Evolutionary conservation across 2,329 filamentous ascomycete species (phyloP), one percentile per base, ranked within the genome.

Genomic region (Epichloe sibirici): DNA sequence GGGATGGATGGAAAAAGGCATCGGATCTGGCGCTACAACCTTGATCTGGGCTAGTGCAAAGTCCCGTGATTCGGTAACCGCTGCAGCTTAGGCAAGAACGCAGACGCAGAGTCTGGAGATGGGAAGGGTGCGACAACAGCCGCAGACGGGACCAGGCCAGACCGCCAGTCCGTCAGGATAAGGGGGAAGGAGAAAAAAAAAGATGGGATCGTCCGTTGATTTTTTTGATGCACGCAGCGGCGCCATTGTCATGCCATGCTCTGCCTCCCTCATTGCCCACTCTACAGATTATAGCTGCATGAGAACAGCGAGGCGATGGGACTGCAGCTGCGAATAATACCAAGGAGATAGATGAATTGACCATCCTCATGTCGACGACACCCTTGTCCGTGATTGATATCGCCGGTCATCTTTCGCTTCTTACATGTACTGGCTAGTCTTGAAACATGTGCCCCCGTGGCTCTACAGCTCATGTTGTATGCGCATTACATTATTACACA

Each of bases 61-160:
- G 51, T 52, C 51, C 45, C 51, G 45, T 52, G 51, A 52, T 52
- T 48, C 43, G 17, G 45, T 17, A 23, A 21, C 21, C 8, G 39
- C 17, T 44, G 21, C 38, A 17, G 25, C 31, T 31, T 11, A 8
- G 9, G 31, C 31, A 31, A 8, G 31, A 31, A 31, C 8, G 28
- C 31, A 31, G 31, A 9, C 28, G 28, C 28, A 31, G 28, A 31
- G 28, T 31, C 28, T 31, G 31, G 44, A 46, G 28, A 13, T 48
- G 47, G 47, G 37, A 44, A 50, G 48, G 48, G 48, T 25, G 40
- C 48, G 28, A 44, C 39, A n/a, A 25, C 23, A 50, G 40, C 48
- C 48, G 28, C 35, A 42, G 37, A 47, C 17, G 17, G 17, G 17
- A 21, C 17, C 17, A 21, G 28, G 9, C 28, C 46, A 48, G 47